Base-by-base conservation (phyloP, 2,329 filamentous ascomycete genomes). In the Diaporthe eres region DNA sequence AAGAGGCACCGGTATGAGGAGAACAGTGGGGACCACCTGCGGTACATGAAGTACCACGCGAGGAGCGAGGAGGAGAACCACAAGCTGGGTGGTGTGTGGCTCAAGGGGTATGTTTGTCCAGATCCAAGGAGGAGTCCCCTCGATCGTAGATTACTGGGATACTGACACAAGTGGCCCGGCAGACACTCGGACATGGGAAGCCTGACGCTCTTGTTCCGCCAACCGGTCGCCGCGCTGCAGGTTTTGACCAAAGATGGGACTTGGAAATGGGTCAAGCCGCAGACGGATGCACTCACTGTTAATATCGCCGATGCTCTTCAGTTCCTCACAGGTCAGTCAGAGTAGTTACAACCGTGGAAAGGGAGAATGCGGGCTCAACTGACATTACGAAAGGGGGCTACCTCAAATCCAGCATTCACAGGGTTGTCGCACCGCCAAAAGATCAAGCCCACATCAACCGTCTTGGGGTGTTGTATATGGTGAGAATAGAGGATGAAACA, bases 31-130 rank as follows among this genome's bases (percentile, higher is more conserved):
- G 87, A 90, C 74, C 90, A 92, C 78, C 85, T 91, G 51, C 87
- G 90, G 4, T 91, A 91, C 81, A 91, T 91, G 89, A 85, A 88
- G 65, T 91, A 91, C 78, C 84, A 85, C 22, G 83, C 84, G 0
- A 86, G 88, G 10, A 85, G 82, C 0, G 79, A 84, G 2, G 85
- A 87, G n/a, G 85, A 87, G 39, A 75, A 75, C 57, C 67, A 65
- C 39, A 72, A 60, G 19, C 65, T 70, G 15, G 85, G 84, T 0
- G 81, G 83, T 19, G 82, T 87, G 2, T 85, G 86, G 68, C 81
- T 82, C 0, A 82, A 82, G 2, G 87, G 77, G 72, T 77, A 44
- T 28, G 49, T 68, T 15, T 9, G 0, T 15, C 17, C 25, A 10
- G 37, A 13, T 8, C 0, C 15, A 31, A 17, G 3, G 28, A 12